Base-by-base conservation (phyloP, 805 yeast genomes). In the Sugiyamaella lignohabitans region DNA sequence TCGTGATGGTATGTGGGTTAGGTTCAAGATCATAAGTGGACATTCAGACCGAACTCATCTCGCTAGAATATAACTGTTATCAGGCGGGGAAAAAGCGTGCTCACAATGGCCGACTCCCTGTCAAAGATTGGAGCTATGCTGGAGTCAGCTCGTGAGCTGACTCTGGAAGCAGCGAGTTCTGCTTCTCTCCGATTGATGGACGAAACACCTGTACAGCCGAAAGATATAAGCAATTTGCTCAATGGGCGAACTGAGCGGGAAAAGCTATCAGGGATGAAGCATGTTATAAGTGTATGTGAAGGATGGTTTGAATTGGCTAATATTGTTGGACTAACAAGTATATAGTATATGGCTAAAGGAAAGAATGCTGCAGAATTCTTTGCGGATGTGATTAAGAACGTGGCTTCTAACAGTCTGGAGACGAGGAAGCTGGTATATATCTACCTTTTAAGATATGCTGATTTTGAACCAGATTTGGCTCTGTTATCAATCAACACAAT, bases 341-440 rank as follows among this genome's bases (percentile, higher is more conserved):
- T 8, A 27, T 27, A 50, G 47, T 53, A 61, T 18, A 59, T 59
- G 55, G 62, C 64, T 19, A 51, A 52, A 24, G 71, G 70, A 11
- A 59, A 70, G 45, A 74, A 75, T 23, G 68, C 74, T 6, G 54
- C 69, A 3, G 69, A 65, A 49, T 75, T 67, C 59, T 91, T 87
- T 70, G 87, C 97, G 0, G 89, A 85, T 58, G 93, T 93, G 3
- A 83, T 93, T 47, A 91, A 89, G 64, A 88, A 88, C 62, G 80
- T 89, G 30, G 84, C 87, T 4, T 80, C 91, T 17, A 65, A 69
- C 41, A 77, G 79, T 47, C 60, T 77, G 34, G 82, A 80, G 52
- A 76, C 87, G 23, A 78, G 86, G 50, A 79, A 82, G 54, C 71
- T 91, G 61, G 96, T 88, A 1, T 79, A 86, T 64, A 71, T 83